Conservation (phyloP, 108 stramenopile species). For the Nitzschia sp. region DNA sequence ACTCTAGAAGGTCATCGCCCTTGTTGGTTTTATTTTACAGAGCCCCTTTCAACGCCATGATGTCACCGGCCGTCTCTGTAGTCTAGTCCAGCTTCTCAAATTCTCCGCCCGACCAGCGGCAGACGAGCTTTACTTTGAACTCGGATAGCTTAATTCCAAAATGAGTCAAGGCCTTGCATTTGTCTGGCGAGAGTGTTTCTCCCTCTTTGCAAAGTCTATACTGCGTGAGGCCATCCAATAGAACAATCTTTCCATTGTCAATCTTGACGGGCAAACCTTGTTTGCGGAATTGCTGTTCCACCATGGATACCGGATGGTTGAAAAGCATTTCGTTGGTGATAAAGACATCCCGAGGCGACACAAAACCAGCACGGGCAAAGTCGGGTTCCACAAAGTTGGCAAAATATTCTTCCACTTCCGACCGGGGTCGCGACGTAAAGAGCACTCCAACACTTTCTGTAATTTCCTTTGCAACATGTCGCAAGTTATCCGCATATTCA, state of each 20-base stretch:
- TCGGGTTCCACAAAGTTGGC: slow-evolving; percentile 76
- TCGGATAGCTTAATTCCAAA: slow-evolving; percentile 81
- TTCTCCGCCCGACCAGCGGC: slow-evolving; percentile 77
- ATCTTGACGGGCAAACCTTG: slow-evolving; percentile 93
- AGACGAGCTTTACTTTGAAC: slow-evolving; percentile 78
- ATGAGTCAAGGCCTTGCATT: slow-evolving; percentile 90
- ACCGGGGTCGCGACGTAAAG: slow-evolving; percentile 68
- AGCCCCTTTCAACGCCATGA: no score
- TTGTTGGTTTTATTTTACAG: no score
- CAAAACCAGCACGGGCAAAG: slow-evolving; percentile 87
- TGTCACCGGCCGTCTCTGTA: no score
- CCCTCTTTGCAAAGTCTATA: slow-evolving; percentile 88
- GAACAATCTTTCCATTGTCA: slow-evolving; percentile 80
- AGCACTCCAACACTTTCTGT: slow-evolving; percentile 90
- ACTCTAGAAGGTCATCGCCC: no score
- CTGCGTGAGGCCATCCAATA: slow-evolving; percentile 74
- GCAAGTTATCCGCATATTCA: slow-evolving; percentile 92
- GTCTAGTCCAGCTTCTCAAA: slow-evolving; percentile 35
- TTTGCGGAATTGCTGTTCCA: slow-evolving; percentile 95
- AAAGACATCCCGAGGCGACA: slow-evolving; percentile 65
- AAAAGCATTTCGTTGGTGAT: slow-evolving; percentile 73
- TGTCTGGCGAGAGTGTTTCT: slow-evolving; percentile 79
- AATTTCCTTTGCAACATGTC: slow-evolving; percentile 77
- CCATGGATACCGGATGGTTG: slow-evolving; percentile 84
- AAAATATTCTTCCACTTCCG: slow-evolving; percentile 89